Conservation (phyloP, 371 early-diverging fungal genomes). For the Rhizoclosmatium hyalinum region DNA sequence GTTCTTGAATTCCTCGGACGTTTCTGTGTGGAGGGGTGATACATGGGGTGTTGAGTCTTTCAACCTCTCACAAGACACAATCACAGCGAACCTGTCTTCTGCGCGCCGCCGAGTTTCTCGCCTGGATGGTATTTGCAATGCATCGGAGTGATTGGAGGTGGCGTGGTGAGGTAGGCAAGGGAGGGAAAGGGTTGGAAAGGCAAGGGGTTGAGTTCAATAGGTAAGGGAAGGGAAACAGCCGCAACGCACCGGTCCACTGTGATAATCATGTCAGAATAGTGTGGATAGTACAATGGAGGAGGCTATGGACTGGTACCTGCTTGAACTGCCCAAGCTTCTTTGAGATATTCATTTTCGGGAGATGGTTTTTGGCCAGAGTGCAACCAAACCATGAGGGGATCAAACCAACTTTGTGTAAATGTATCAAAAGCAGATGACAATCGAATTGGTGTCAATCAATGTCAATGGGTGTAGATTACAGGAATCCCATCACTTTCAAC, state of each 20-base stretch:
- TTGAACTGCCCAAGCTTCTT: conserved; percentile 76
- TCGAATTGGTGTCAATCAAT: no score
- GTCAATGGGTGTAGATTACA: no score
- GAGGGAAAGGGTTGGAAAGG: conserved; percentile 7
- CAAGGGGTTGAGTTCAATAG: neutral
- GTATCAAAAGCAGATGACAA: no score
- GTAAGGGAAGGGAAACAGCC: neutral
- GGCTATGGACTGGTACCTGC: conserved; percentile 54
- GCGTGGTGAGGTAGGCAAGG: neutral
- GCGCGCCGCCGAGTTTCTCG: conserved; percentile 51
- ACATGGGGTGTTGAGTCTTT: neutral
- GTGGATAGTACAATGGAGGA: neutral
- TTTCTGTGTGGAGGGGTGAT: conserved; percentile 41
- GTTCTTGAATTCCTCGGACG: conserved; percentile 55
- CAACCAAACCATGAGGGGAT: no score
- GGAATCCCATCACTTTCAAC: no score
- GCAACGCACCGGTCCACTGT: conserved; percentile 4
- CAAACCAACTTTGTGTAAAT: no score
- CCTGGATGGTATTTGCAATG: conserved; percentile 23
- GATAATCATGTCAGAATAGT: neutral
- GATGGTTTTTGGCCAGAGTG: neutral
- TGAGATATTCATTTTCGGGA: conserved; percentile 2
- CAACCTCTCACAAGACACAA: conserved; percentile 6
- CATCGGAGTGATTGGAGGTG: neutral
- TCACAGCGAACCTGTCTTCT: conserved; percentile 44